Evolutionary conservation across 148 eudicot species (phyloP), one percentile per base, ranked within the genome.

Genomic region (Silene uniflora): DNA sequence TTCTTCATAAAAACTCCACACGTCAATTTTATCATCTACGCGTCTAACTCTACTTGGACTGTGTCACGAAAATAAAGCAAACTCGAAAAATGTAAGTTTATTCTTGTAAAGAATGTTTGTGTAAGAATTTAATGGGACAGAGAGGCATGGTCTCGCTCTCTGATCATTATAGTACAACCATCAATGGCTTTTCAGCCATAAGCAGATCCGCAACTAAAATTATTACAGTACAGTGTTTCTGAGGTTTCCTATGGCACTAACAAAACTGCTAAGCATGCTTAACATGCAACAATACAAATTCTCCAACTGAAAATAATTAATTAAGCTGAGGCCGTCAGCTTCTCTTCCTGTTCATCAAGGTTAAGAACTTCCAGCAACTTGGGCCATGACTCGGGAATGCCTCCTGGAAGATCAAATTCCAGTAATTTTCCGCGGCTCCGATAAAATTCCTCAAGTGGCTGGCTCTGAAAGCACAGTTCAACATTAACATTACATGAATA

Each of bases 301-400:
- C 42, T 46, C 18, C 3, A 19, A 47, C 44, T 16, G 39, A 52
- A 29, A 52, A 27, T 9, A 72, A 56, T 49, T 29, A 59, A 54
- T 78, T 73, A 88, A 22, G 92, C 94, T 42, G 91, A 82, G 19
- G 91, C 92, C 49, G 97, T 86, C 76, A 80, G 83, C 88, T 90
- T 90, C 75, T 92, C 93, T 72, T 92, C 98, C 0, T 84, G 85
- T 42, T 92, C 94, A 54, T 92, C 91, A n/a, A 95, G 97, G 69
- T 88, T 87, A 56, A 95, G 94, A 54, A 83, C 99, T 80, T 95
- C 91, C 74, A 95, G 85, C 83, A 95, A 81, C 78, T 88, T 95
- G 2, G 99, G 98, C 99, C 92, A 95, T 3, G 99, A 88, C 83
- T 95, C 98, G 0, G 94, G 97, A 85, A 95, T 92, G 49, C 99